phyloP scores from a whole-genome alignment of 768 basidiomycete species.

The Suillus subalutaceus region DNA sequence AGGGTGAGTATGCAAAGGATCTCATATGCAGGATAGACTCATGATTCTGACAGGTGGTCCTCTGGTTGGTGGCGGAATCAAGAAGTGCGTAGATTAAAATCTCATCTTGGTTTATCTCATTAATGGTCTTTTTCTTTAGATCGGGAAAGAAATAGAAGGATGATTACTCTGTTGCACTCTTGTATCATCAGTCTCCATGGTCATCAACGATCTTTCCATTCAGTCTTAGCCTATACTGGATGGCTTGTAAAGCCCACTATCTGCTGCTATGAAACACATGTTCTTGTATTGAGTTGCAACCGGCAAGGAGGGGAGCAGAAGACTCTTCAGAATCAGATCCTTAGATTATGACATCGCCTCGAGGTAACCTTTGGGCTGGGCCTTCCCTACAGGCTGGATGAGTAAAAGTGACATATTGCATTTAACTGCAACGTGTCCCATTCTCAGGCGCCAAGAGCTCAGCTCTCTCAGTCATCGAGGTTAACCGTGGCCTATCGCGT shows the following conservation, averaged over 20 bases:
- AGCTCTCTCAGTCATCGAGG: neutral
- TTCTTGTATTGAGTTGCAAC: neutral
- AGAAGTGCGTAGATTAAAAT: conserved; percentile 64
- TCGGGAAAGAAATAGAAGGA: conserved; percentile 68
- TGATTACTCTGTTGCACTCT: neutral
- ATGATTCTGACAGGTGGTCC: conserved; percentile 55
- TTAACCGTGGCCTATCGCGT: neutral
- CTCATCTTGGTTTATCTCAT: conserved; percentile 8
- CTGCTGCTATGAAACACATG: neutral
- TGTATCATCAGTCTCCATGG: neutral
- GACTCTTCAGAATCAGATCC: neutral
- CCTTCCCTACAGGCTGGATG: neutral
- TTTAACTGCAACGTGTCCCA: neutral
- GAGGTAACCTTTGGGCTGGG: neutral
- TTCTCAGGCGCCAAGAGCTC: neutral
- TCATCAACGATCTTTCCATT: neutral
- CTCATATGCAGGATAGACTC: conserved; percentile 4
- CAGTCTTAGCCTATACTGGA: neutral
- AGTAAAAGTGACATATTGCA: neutral
- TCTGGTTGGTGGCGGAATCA: conserved; percentile 69
- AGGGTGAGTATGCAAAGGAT: conserved; percentile 26
- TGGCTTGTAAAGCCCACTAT: neutral
- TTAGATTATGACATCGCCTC: neutral
- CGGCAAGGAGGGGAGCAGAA: neutral
- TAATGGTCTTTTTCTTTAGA: conserved; percentile 36